A percentile compares a stretch with the other conserved stretches of the same genome.
Evolutionary conservation across 371 early-diverging fungal species (phyloP).

Genomic region (Mucor saturninus): DNA sequence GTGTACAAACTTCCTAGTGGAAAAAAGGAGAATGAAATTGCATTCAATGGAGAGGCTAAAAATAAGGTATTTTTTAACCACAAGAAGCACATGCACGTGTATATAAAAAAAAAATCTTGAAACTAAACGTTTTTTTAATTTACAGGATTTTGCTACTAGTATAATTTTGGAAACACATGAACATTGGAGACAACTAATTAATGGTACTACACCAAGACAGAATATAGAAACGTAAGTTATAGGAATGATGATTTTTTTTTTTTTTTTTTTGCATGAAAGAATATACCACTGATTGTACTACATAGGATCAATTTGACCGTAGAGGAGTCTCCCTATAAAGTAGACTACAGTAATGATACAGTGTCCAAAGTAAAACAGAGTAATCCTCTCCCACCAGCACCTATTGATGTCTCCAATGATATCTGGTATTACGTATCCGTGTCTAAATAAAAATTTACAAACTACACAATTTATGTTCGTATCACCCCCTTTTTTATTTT

Average conservation of each 20-base stretch:
- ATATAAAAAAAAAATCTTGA: neutral
- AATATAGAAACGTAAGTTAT: constrained; percentile 62
- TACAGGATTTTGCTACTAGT: constrained; percentile 79
- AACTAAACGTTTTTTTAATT: constrained; percentile 1
- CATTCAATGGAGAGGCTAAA: constrained; percentile 87
- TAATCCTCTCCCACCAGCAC: constrained; percentile 40
- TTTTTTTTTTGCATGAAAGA: neutral
- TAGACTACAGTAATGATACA: constrained; percentile 52
- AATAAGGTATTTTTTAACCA: constrained; percentile 54
- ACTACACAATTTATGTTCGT: too few relatives aligned
- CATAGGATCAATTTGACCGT: constrained; percentile 67
- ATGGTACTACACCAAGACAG: constrained; percentile 65
- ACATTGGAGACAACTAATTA: constrained; percentile 88
- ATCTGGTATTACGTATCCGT: constrained; percentile 70
- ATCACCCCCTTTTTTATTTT: neutral
- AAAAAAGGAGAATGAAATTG: constrained; percentile 88
- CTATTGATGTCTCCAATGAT: constrained; percentile 69
- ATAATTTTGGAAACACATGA: constrained; percentile 90
- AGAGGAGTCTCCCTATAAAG: constrained; percentile 68
- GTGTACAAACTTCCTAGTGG: constrained; percentile 94
- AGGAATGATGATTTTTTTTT: neutral
- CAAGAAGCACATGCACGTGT: neutral
- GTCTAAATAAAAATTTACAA: neutral
- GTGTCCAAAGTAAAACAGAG: constrained; percentile 61
- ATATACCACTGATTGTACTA: neutral